Base-by-base conservation (phyloP, 768 basidiomycete species). In the Pleurotus eryngii region DNA sequence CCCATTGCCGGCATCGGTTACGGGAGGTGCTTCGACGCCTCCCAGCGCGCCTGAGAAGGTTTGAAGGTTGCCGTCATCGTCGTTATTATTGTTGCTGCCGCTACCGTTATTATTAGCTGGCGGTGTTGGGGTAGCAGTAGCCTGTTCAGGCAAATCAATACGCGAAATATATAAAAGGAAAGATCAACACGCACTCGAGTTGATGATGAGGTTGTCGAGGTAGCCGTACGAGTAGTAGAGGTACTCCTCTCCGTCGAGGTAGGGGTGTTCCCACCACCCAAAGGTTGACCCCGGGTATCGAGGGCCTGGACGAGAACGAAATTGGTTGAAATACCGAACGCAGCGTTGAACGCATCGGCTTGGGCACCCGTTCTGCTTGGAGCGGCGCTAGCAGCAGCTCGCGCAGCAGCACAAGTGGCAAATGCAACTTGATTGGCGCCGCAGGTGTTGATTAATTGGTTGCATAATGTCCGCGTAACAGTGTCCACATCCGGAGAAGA, bases 281-380 rank as follows among this genome's bases (percentile, higher is more conserved):
- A 70, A 15, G 69, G 58, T 12, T 61, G 60, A 49, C 81, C 81
- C 61, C 80, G 76, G 64, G 82, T 70, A 48, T 80, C 76, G 51
- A 83, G 62, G 15, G 66, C 68, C 15, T 72, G 58, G 38, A 82
- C 74, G 39, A 60, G 59, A 3, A 71, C 73, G 64, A 87, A 86
- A 68, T 81, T 67, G 48, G 84, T 85, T 3, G 47, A 68, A 58
- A 82, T 76, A 17, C 81, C 82, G 60, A 86, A 83, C 43, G 68
- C 78, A 15, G 72, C 74, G 68, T 87, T 86, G 77, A 86, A 87
- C 3, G 73, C 78, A 66, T 86, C 85, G 14, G 85, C 84, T 62
- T 83, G 81, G 9, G 71, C 76, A 60, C 85, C 85, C 27, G 74
- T 75, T 59, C 71, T 72, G 5, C 73, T 71, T 1, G 75, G 48